phyloP scores from a whole-genome alignment of 1,284 basidiomycete species.

The Trametes hirsuta region DNA sequence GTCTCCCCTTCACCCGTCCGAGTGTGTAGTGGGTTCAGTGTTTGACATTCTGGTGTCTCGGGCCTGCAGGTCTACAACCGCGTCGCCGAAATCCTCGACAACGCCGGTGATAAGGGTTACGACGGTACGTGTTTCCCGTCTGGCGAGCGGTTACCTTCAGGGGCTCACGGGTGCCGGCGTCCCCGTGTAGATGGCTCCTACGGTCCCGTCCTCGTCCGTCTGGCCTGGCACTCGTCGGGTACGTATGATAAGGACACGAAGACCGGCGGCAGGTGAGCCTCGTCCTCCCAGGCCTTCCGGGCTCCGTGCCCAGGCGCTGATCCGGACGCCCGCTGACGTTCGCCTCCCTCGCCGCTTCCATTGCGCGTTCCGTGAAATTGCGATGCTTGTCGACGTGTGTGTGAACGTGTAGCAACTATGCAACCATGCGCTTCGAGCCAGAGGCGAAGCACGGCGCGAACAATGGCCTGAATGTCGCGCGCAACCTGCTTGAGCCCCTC shows the following conservation, averaged over 20 bases:
- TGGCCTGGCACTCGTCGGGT: conserved; percentile 93
- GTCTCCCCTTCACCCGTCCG: background rate
- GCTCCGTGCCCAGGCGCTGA: conserved; percentile 8
- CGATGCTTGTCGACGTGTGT: background rate
- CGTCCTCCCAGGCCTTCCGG: background rate
- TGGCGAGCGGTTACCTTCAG: conserved; percentile 2
- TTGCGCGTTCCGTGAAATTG: background rate
- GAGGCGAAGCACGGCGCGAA: conserved; percentile 90
- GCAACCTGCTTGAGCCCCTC: conserved; percentile 84
- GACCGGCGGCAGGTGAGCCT: conserved; percentile 81
- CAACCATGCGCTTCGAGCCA: conserved; percentile 92
- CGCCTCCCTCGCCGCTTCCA: background rate
- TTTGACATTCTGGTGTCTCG: background rate
- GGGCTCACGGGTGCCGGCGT: background rate
- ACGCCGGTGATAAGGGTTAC: conserved; percentile 69
- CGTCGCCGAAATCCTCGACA: conserved; percentile 78
- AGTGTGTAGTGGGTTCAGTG: background rate
- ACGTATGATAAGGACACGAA: conserved; percentile 89
- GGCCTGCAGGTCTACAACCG: conserved; percentile 78
- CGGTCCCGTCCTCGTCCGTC: conserved; percentile 88
- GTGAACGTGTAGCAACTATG: conserved; percentile 72
- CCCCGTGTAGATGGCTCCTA: conserved; percentile 79
- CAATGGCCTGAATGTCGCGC: conserved; percentile 83
- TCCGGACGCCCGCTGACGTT: conserved; percentile 3
- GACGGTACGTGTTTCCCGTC: conserved; percentile 61